Base-by-base conservation (phyloP, 2,329 filamentous ascomycete species). In the Stachybotrys chartarum region DNA sequence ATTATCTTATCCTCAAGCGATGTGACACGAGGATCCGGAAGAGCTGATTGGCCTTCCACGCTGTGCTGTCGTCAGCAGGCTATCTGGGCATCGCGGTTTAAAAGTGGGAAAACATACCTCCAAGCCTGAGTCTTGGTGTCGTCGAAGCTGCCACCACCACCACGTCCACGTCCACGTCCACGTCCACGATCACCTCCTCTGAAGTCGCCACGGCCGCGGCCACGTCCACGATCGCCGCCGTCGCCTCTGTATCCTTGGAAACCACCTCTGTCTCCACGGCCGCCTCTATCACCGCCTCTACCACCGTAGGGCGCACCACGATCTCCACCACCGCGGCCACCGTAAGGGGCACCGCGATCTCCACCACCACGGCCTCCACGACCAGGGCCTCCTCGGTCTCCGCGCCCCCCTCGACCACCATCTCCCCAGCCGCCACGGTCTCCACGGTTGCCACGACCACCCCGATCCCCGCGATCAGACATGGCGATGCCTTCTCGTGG, bases 1-100 rank as follows among this genome's bases (percentile, higher is more conserved):
- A 78, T 57, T 5, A 78, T 65, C 7, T 68, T 61, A 53, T 79
- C 60, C 56, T 80, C 78, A 0, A 79, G 68, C 18, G 70, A 52
- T 1, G 63, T 63, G 32, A 74, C 59, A 11, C 57, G 35, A 17
- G 58, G 24, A 45, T 74, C 68, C 1, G 62, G 63, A 3, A 55
- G 39, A 5, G 60, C 63, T 49, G 57, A 55, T 45, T 39, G 39
- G 45, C 57, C 59, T 7, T 61, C 59, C 3, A 68, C 57, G 11
- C 71, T 70, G 46, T 7, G 6, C 5, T 32, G 18, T 16, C 17
- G 31, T 63, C 50, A 61, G 55, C 31, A 47, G 35, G 44, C 49
- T 51, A 54, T 53, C 8, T 18, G 18, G 31, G 30, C 11, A 44
- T 14, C 31, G 8, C 30, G 16, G 32, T 14, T 50, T 30, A 10